Evolutionary conservation across 2,329 filamentous ascomycete genomes (phyloP).

Genomic region (Elsinoe arachidis): DNA sequence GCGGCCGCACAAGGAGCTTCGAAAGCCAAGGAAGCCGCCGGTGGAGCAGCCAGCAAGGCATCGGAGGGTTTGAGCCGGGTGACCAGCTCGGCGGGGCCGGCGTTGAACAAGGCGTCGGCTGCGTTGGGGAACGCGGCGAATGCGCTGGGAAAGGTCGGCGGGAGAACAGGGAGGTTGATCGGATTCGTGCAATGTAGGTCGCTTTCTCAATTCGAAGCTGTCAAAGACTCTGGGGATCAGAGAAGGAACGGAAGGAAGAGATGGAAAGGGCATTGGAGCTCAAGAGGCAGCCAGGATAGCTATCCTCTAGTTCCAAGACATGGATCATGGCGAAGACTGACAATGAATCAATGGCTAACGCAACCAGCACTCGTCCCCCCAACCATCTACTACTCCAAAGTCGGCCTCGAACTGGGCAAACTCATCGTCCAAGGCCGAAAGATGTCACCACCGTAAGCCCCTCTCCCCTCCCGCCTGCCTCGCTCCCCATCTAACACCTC

Average conservation of each 20-base stretch:
- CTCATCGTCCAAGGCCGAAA: constrained; percentile 79
- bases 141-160: constrained; percentile 68
- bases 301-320: background rate
- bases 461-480: constrained; percentile 6
- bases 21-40: constrained; percentile 38
- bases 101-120: constrained; percentile 63
- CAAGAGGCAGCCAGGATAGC: background rate
- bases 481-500: background rate
- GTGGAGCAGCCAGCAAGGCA: constrained; percentile 51
- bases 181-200: constrained; percentile 77
- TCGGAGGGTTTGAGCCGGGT: constrained; percentile 76
- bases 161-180: constrained; percentile 70
- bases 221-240: background rate
- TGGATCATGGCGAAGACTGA: too few relatives aligned
- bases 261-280: background rate
- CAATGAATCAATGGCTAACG: background rate
- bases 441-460: constrained; percentile 88
- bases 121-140: constrained; percentile 57
- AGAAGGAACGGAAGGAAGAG: background rate
- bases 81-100: constrained; percentile 68
- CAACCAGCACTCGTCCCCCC: constrained; percentile 68
- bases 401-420: constrained; percentile 78
- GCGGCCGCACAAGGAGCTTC: constrained; percentile 30
- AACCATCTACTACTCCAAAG: constrained; percentile 84
- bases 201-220: background rate